These are phyloP conservation scores for Fusarium sp. DNA, from an alignment of 2,329 filamentous ascomycete genomes.

Conservation along the genomic window DNA sequence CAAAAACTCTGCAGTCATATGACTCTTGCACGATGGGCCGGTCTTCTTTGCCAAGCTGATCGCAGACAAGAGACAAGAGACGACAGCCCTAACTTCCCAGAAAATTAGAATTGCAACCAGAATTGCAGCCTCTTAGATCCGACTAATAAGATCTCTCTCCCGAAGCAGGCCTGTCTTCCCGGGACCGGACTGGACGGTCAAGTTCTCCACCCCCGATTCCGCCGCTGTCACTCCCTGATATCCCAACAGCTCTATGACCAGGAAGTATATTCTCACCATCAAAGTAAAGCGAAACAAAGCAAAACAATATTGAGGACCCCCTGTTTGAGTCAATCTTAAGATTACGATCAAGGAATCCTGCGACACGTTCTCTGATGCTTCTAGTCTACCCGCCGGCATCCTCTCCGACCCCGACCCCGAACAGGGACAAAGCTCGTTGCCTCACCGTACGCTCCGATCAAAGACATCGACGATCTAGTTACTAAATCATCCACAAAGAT, in stretches of 20 bases:
- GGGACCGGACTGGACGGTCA: slow-evolving; percentile 39
- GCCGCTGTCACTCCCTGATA: slow-evolving; percentile 23
- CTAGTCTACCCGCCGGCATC: slow-evolving; percentile 22
- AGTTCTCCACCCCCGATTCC: slow-evolving; percentile 23
- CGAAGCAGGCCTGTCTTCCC: slow-evolving; percentile 41
- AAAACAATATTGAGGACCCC: neutral
- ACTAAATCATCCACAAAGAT: slow-evolving; percentile 35
- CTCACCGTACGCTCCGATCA: slow-evolving; percentile 26
- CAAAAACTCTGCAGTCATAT: slow-evolving; percentile 18
- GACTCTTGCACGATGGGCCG: slow-evolving; percentile 24
- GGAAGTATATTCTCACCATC: neutral
- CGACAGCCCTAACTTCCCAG: slow-evolving; percentile 15
- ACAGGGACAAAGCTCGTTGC: slow-evolving; percentile 20
- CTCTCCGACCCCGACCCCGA: slow-evolving; percentile 13
- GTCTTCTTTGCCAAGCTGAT: slow-evolving; percentile 6
- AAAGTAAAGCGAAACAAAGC: neutral
- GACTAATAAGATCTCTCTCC: slow-evolving; percentile 39
- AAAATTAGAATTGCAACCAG: slow-evolving; percentile 15
- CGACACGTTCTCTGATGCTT: slow-evolving; percentile 15
- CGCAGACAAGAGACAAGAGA: slow-evolving; percentile 26
- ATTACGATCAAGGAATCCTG: slow-evolving; percentile 1
- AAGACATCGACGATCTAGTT: slow-evolving; percentile 18
- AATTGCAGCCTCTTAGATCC: slow-evolving; percentile 22
- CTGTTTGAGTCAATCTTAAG: slow-evolving; percentile 4
- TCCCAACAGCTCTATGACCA: slow-evolving; percentile 12